These are phyloP conservation scores for Diaporthe sp. DNA, from an alignment of 2,329 filamentous ascomycete species.

Conservation along the genomic window DNA sequence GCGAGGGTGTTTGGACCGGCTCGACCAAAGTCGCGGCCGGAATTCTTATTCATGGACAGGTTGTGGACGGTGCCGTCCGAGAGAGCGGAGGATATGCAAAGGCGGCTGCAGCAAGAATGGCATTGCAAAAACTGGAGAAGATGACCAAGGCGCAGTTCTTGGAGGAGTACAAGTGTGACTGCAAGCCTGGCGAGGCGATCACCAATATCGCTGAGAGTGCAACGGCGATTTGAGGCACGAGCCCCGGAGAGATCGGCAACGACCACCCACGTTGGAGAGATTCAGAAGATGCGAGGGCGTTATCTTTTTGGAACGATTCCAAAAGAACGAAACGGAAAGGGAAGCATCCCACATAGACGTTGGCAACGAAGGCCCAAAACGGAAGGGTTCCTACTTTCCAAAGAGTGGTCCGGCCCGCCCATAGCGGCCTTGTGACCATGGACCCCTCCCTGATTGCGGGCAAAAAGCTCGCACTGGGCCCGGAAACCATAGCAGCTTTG, in stretches of 20 bases:
- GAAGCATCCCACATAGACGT: not conserved
- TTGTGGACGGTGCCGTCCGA: constrained; percentile 73
- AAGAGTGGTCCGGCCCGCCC: not conserved
- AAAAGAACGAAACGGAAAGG: not conserved
- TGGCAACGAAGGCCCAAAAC: not conserved
- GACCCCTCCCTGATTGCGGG: not conserved
- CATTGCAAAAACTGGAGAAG: constrained; percentile 62
- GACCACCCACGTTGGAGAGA: constrained; percentile 3
- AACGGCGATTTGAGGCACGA: constrained; percentile 37
- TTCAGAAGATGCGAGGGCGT: not conserved
- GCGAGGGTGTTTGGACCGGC: constrained; percentile 43
- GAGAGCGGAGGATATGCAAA: constrained; percentile 82
- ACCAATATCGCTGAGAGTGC: constrained; percentile 40
- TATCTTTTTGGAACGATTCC: not conserved
- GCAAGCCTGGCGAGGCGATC: constrained; percentile 52
- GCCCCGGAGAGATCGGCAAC: constrained; percentile 25
- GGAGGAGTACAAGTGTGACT: constrained; percentile 74
- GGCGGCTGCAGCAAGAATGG: constrained; percentile 73
- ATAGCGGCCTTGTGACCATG: not conserved
- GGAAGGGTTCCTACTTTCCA: not conserved
- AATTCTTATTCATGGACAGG: constrained; percentile 80
- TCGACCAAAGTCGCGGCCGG: constrained; percentile 73
- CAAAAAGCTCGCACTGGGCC: not conserved
- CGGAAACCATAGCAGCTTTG: not conserved
- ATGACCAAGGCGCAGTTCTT: constrained; percentile 71